These are phyloP conservation scores for Cyathus striatus DNA, from an alignment of 768 basidiomycete species.

Conservation along the genomic window DNA sequence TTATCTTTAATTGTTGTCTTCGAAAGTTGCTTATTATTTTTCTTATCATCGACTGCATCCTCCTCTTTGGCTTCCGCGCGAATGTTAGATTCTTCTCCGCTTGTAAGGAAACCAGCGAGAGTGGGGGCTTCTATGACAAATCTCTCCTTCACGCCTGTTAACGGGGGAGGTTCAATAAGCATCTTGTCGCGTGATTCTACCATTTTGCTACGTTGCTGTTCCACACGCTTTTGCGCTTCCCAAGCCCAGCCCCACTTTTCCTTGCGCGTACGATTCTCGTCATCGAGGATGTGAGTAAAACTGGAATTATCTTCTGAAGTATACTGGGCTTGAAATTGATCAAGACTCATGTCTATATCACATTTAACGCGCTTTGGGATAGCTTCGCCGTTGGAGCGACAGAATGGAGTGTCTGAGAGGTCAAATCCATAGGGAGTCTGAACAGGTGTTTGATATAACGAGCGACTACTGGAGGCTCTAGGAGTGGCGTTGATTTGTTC, in stretches of 20 bases:
- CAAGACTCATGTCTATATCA: slow-evolving; percentile 63
- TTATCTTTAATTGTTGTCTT: too few relatives aligned
- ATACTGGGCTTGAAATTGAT: slow-evolving; percentile 85
- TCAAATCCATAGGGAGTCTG: slow-evolving; percentile 62
- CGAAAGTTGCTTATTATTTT: slow-evolving; percentile 20
- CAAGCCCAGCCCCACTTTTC: slow-evolving; percentile 91
- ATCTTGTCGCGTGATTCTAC: slow-evolving; percentile 64
- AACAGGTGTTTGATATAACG: slow-evolving; percentile 38
- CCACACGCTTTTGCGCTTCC: slow-evolving; percentile 83
- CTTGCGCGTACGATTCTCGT: slow-evolving; percentile 79
- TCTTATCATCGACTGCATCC: slow-evolving; percentile 12
- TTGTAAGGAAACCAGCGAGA: slow-evolving; percentile 49
- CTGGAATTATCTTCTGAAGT: slow-evolving; percentile 98
- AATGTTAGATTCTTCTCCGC: slow-evolving; percentile 17
- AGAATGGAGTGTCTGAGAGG: slow-evolving; percentile 64
- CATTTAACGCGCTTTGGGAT: slow-evolving; percentile 53
- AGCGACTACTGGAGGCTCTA: slow-evolving; percentile 19
- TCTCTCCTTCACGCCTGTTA: slow-evolving; percentile 62
- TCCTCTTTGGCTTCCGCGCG: slow-evolving; percentile 15
- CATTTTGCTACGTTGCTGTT: slow-evolving; percentile 59
- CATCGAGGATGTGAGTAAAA: slow-evolving; percentile 87
- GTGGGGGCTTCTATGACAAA: slow-evolving; percentile 58
- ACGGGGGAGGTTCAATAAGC: slow-evolving; percentile 63
- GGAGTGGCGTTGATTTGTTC: slow-evolving; percentile 61
- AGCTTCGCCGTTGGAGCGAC: slow-evolving; percentile 37